Conservation (phyloP, 2,329 filamentous ascomycete species). For the Penicillium sp. region DNA sequence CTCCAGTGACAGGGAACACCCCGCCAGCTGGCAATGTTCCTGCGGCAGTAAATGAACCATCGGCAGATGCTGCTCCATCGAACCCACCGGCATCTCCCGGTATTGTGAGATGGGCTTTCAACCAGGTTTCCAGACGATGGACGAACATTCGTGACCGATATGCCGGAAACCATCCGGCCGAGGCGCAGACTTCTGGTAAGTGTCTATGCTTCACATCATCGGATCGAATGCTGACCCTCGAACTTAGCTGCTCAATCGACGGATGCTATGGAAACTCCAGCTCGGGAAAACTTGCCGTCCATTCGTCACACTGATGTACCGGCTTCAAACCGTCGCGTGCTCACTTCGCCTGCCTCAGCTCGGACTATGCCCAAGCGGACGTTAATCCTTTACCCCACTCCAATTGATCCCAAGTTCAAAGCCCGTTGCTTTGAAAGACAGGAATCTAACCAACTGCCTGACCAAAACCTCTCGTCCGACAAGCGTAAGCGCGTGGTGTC, state of each 20-base stretch:
- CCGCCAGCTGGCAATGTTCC: neutral
- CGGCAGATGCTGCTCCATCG: constrained; percentile 2
- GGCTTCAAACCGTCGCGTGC: constrained; percentile 1
- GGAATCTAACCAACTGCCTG: neutral
- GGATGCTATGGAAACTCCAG: neutral
- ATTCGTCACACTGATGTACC: neutral
- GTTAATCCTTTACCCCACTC: too few species aligned
- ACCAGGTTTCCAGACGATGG: constrained; percentile 20
- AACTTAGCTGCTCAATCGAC: neutral
- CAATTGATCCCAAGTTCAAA: neutral
- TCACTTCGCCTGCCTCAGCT: neutral
- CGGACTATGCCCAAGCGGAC: neutral
- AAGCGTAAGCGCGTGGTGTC: constrained; percentile 43
- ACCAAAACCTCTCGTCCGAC: constrained; percentile 10
- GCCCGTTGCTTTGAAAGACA: neutral
- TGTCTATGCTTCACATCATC: neutral
- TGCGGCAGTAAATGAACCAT: neutral
- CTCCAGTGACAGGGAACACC: neutral
- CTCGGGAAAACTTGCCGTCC: neutral
- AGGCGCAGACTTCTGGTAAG: neutral
- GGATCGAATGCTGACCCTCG: neutral
- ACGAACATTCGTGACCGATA: constrained; percentile 19
- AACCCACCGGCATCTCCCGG: neutral
- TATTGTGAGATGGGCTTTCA: constrained; percentile 19
- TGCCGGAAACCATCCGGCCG: constrained; percentile 1